Evolutionary conservation across 208 protist species (phyloP).

Genomic region (Leishmania tarentolae): DNA sequence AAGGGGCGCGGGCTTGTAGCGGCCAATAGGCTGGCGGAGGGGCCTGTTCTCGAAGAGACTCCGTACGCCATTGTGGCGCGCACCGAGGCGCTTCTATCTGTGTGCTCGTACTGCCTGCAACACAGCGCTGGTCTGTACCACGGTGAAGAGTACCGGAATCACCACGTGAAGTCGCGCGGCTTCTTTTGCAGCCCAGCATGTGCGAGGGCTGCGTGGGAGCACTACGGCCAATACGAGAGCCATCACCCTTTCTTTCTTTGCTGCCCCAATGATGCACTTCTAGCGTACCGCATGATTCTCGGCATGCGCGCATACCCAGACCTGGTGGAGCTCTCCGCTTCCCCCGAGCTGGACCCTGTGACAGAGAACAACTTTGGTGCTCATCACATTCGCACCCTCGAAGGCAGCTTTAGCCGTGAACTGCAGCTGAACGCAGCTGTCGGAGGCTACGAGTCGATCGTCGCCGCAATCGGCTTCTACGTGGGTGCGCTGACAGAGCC

Average conservation of each 20-base stretch:
- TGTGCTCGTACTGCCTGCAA: conserved; percentile 84
- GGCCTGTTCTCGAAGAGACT: conserved; percentile 62
- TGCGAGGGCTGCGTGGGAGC: conserved; percentile 59
- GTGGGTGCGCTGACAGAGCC: conserved; percentile 51
- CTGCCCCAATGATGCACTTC: conserved; percentile 83
- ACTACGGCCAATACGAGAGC: conserved; percentile 72
- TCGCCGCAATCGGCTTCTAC: conserved; percentile 64
- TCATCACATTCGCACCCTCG: conserved; percentile 48
- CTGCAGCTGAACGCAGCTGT: conserved; percentile 52
- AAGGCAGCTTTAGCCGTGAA: conserved; percentile 60
- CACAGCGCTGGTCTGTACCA: conserved; percentile 72
- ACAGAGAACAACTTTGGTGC: conserved; percentile 40
- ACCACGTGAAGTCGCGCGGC: conserved; percentile 65
- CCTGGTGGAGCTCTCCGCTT: conserved; percentile 29
- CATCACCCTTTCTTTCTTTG: conserved; percentile 77
- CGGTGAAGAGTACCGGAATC: conserved; percentile 54
- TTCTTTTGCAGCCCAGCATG: conserved; percentile 85
- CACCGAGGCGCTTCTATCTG: conserved; percentile 67
- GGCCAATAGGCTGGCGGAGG: conserved; percentile 41
- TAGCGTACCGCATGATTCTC: conserved; percentile 69
- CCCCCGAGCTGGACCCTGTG: conserved; percentile 41
- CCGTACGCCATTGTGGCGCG: conserved; percentile 66
- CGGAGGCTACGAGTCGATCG: conserved; percentile 74
- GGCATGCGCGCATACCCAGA: conserved; percentile 32
- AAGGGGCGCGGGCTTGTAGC: conserved; percentile 54